Evolutionary conservation across 1,284 basidiomycete genomes (phyloP).

Genomic region (Schizopora paradoxa): DNA sequence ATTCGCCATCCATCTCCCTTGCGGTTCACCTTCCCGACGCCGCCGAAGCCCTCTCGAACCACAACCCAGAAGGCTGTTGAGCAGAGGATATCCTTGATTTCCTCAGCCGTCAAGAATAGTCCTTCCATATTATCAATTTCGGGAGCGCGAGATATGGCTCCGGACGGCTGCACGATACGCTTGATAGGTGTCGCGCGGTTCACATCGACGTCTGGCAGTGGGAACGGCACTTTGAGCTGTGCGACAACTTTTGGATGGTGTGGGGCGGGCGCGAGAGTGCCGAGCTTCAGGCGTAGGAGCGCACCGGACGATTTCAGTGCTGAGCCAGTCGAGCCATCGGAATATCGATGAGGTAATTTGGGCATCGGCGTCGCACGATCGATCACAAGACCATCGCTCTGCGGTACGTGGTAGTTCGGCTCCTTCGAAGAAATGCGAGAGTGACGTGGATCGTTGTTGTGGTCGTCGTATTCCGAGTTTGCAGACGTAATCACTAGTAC

Average conservation of each 20-base stretch:
- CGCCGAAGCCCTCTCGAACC: conserved; percentile 88
- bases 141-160: conserved; percentile 29
- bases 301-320: conserved; percentile 7
- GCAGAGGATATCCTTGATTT: conserved; percentile 90
- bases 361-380: not conserved
- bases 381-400: not conserved
- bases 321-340: not conserved
- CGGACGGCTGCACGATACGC: conserved; percentile 43
- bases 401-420: not conserved
- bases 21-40: conserved; percentile 73
- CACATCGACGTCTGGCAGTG: conserved; percentile 72
- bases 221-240: conserved; percentile 85
- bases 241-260: conserved; percentile 95
- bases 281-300: conserved; percentile 52
- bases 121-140: conserved; percentile 29
- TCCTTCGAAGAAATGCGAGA: conserved; percentile 3
- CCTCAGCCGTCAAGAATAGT: conserved; percentile 76
- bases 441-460: conserved; percentile 21
- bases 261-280: conserved; percentile 84
- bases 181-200: conserved; percentile 49
- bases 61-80: conserved; percentile 90
- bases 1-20: conserved; percentile 77
- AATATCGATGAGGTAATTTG: no score
- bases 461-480: conserved; percentile 9
- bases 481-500: conserved; percentile 46